A percentile compares a stretch with the other conserved stretches of the same genome.
These are phyloP conservation scores for Pythium rhizo-oryzae DNA, from an alignment of 352 stramenopile genomes.

Conservation along the genomic window DNA sequence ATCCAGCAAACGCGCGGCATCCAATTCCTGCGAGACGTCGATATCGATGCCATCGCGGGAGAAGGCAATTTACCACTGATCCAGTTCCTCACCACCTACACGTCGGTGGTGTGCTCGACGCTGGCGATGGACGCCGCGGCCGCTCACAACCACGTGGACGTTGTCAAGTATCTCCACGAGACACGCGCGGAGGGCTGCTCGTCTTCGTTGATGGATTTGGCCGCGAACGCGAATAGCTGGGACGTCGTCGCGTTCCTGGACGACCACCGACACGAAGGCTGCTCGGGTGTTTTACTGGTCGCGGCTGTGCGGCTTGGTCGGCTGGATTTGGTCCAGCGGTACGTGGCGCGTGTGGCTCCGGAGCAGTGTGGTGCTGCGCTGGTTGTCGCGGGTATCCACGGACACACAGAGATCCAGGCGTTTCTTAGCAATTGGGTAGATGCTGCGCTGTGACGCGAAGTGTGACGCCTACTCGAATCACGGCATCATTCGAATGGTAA, in stretches of 20 bases:
- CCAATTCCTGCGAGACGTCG: neutral
- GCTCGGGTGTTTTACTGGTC: neutral
- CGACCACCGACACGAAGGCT: neutral
- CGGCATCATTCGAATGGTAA: too few species aligned
- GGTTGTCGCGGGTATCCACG: neutral
- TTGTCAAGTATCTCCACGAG: conserved; percentile 1
- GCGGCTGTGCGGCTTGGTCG: neutral
- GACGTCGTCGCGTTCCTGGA: neutral
- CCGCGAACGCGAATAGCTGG: neutral
- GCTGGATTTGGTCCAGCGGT: neutral
- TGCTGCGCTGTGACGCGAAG: too few species aligned
- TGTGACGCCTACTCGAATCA: too few species aligned
- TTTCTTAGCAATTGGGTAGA: neutral
- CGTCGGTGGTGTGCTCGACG: neutral
- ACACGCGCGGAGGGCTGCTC: neutral
- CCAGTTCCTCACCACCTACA: neutral
- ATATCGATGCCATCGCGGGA: neutral
- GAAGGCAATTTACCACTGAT: neutral
- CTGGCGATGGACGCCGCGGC: conserved; percentile 1
- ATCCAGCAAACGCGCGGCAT: neutral
- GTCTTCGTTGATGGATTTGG: neutral
- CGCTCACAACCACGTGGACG: neutral
- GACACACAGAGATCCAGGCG: neutral
- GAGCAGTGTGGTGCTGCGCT: neutral
- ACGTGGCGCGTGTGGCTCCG: neutral